Evolutionary conservation across 306 rosid genomes (phyloP).

Genomic region (apple (Malus domestica)): DNA sequence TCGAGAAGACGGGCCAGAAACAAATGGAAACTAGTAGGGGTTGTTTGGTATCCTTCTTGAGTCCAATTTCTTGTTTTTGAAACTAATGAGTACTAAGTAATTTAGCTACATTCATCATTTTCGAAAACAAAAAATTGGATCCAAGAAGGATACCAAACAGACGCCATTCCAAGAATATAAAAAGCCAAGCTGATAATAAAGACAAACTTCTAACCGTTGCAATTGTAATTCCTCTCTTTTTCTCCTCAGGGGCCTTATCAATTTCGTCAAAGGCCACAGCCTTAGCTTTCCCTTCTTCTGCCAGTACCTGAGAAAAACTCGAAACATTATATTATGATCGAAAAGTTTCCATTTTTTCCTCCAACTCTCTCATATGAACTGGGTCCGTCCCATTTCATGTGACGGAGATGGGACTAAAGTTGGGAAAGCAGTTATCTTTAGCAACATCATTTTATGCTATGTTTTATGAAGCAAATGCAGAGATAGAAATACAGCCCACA

Average conservation of each 20-base stretch:
- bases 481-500: not conserved
- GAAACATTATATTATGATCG: not conserved
- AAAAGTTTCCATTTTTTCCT: not conserved
- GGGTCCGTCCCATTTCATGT: not conserved
- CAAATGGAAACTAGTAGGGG: not conserved
- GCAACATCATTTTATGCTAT: not conserved
- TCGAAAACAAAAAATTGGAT: too few relatives aligned
- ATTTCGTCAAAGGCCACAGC: conserved; percentile 87
- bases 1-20: not conserved
- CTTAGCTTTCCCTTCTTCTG: conserved; percentile 93
- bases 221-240: conserved; percentile 88
- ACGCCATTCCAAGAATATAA: not conserved
- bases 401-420: too few relatives aligned
- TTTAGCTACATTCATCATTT: too few relatives aligned
- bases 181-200: conserved; percentile 5
- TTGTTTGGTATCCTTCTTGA: too few relatives aligned
- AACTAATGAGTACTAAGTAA: too few relatives aligned
- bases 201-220: conserved; percentile 53
- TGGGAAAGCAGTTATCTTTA: not conserved
- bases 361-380: not conserved
- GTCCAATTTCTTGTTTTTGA: too few relatives aligned
- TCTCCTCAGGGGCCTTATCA: conserved; percentile 98
- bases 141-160: too few relatives aligned
- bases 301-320: conserved; percentile 41
- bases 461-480: not conserved